These are phyloP conservation scores for Nothophytophthora sp. DNA, from an alignment of 352 stramenopile species.

Conservation along the genomic window DNA sequence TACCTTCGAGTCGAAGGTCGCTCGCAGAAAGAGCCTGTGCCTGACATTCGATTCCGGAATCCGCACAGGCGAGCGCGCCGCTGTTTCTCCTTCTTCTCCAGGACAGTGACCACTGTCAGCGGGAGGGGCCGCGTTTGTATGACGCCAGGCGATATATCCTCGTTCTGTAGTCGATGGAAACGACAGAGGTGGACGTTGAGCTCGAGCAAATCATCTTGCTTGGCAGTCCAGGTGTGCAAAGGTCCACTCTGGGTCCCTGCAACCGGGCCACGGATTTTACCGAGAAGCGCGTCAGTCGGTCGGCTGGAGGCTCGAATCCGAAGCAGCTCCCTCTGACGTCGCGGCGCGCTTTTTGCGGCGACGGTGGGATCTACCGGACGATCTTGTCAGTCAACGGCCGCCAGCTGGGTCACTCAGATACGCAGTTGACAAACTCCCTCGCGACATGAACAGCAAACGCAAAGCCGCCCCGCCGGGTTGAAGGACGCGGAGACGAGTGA, in stretches of 20 bases:
- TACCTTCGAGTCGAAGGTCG: too few relatives aligned
- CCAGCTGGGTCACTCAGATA: too few relatives aligned
- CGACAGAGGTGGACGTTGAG: conserved; percentile 11
- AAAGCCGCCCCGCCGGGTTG: conserved; percentile 12
- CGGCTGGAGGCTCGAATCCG: background rate
- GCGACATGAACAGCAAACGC: conserved; percentile 33
- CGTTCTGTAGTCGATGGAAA: too few relatives aligned
- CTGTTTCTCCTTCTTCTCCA: too few relatives aligned
- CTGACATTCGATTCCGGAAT: too few relatives aligned
- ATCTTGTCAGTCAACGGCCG: background rate
- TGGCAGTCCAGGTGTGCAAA: background rate
- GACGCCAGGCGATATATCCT: too few relatives aligned
- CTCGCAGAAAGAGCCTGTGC: too few relatives aligned
- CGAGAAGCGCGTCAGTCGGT: background rate
- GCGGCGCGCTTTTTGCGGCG: conserved; percentile 1
- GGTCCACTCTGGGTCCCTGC: background rate
- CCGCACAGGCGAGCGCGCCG: too few relatives aligned
- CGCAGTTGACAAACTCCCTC: conserved; percentile 11
- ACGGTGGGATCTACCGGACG: background rate
- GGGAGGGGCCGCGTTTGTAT: conserved; percentile 9
- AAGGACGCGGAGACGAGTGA: conserved; percentile 8
- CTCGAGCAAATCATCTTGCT: conserved; percentile 17
- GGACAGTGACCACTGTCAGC: too few relatives aligned
- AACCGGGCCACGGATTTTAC: background rate
- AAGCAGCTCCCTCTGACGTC: too few relatives aligned